Conservation (phyloP, 2,329 filamentous ascomycete genomes). For the Colletotrichum sp. region DNA sequence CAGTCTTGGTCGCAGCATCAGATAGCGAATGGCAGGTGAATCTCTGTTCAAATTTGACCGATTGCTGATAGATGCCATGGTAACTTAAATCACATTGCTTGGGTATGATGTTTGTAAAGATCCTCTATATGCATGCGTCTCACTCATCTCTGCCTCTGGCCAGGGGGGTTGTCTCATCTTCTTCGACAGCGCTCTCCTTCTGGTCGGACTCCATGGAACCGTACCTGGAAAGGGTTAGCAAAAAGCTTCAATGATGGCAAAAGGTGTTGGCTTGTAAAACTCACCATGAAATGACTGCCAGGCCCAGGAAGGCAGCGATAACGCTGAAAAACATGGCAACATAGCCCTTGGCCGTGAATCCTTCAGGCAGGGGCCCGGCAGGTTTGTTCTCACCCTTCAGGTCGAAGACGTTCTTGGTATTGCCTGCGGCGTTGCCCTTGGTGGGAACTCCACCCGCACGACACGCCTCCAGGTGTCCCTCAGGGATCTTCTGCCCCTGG, state of each 20-base stretch:
- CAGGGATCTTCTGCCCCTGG: constrained; percentile 38
- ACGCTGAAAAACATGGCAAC: constrained; percentile 23
- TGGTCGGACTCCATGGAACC: constrained; percentile 9
- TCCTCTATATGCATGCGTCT: neutral
- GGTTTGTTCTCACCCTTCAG: constrained; percentile 35
- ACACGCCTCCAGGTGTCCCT: constrained; percentile 47
- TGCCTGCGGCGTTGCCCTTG: constrained; percentile 65
- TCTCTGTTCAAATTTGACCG: neutral
- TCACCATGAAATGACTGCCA: constrained; percentile 21
- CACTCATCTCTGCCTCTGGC: neutral
- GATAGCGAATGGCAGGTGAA: neutral
- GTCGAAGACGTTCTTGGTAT: constrained; percentile 57
- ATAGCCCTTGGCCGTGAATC: constrained; percentile 24
- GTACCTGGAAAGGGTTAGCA: constrained; percentile 1
- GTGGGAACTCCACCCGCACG: constrained; percentile 44
- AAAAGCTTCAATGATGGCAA: neutral
- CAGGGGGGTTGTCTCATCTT: neutral
- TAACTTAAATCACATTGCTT: neutral
- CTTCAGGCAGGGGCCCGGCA: constrained; percentile 15
- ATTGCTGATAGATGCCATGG: neutral
- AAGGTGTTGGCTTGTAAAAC: neutral
- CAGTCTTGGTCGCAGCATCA: neutral
- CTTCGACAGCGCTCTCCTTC: neutral
- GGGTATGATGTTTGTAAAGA: neutral
- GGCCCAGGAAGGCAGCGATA: constrained; percentile 19